Conservation (phyloP, 2,329 filamentous ascomycete species). For the Polychaeton citri region DNA sequence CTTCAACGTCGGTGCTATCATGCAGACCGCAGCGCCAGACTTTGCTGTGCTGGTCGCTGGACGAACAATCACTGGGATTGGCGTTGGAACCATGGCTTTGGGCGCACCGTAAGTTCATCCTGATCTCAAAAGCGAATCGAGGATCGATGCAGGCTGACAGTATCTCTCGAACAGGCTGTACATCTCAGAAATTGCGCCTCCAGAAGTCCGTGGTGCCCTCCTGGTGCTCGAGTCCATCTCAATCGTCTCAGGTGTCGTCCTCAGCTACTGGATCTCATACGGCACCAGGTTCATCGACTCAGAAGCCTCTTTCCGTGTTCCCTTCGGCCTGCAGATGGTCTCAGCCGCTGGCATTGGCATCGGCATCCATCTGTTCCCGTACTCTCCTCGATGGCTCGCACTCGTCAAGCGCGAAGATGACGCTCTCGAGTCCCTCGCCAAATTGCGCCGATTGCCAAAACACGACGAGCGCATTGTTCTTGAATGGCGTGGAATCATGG, state of each 20-base stretch:
- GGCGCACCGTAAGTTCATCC: slow-evolving; percentile 24
- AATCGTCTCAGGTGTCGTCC: slow-evolving; percentile 35
- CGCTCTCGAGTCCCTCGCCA: slow-evolving; percentile 14
- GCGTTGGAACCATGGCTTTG: slow-evolving; percentile 21
- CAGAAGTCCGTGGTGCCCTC: slow-evolving; percentile 26
- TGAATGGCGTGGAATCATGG: slow-evolving; percentile 40
- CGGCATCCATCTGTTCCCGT: slow-evolving; percentile 21
- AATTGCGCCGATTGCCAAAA: slow-evolving; percentile 26
- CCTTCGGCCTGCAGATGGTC: slow-evolving; percentile 34
- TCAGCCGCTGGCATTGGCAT: slow-evolving; percentile 18
- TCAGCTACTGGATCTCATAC: slow-evolving; percentile 43
- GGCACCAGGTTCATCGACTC: slow-evolving; percentile 36
- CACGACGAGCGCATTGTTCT: slow-evolving; percentile 37
- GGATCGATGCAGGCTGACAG: slow-evolving; percentile 36
- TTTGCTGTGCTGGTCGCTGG: slow-evolving; percentile 20
- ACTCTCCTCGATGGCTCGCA: slow-evolving; percentile 22
- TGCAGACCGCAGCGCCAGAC: slow-evolving; percentile 20
- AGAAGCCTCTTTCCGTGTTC: slow-evolving; percentile 35
- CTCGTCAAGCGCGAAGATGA: slow-evolving; percentile 19
- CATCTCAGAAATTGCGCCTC: slow-evolving; percentile 21
- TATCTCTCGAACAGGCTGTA: no score
- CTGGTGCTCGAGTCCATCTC: slow-evolving; percentile 36
- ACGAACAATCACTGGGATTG: slow-evolving; percentile 19
- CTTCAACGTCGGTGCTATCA: slow-evolving; percentile 32
- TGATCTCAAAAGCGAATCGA: slow-evolving; percentile 32